Base-by-base conservation (phyloP, 1,284 basidiomycete species). In the Pascua sp. region DNA sequence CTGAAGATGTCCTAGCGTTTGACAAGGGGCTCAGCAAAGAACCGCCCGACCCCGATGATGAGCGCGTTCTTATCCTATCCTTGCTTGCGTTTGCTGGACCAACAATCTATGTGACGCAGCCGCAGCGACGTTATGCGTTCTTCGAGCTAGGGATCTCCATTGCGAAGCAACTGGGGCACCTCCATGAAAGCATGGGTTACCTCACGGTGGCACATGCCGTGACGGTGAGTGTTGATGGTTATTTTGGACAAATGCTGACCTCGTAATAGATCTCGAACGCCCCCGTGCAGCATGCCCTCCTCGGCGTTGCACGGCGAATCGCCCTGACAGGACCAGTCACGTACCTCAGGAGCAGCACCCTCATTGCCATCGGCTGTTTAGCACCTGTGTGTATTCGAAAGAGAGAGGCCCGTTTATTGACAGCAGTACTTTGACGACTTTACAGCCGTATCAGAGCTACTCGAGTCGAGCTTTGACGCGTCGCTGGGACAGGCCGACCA, bases 1-100 rank as follows among this genome's bases (percentile, higher is more conserved):
- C 56, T 0, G 53, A 59, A 3, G 63, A 66, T n/a, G 60, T 71
- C 7, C 47, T 58, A 10, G 42, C 43, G 13, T 49, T 67, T 5
- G 60, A 44, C 15, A 12, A 11, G 4, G 53, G 41, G 11, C 42
- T 38, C 16, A 57, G 40, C 40, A 42, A 49, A 7, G 24, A 44
- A 15, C 43, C 54, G 1, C 44, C 43, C 15, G 41, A 38, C 1
- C 63, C 59, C 16, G 55, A 60, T 15, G 58, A 63, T 32, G 48
- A 56, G 3, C 52, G 47, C 10, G 56, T 60, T 11, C 57, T 66
- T n/a, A 61, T 67, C 37, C 63, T 63, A 54, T 54, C 60, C 7
- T 32, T 71, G 13, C 56, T 71, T 11, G 56, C 62, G 56, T 64
- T 63, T 41, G 69, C 66, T 32, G 69, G 67, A 2, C 59, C 70